Conservation (phyloP, 768 basidiomycete species). For the Suillus cothurnatus region DNA sequence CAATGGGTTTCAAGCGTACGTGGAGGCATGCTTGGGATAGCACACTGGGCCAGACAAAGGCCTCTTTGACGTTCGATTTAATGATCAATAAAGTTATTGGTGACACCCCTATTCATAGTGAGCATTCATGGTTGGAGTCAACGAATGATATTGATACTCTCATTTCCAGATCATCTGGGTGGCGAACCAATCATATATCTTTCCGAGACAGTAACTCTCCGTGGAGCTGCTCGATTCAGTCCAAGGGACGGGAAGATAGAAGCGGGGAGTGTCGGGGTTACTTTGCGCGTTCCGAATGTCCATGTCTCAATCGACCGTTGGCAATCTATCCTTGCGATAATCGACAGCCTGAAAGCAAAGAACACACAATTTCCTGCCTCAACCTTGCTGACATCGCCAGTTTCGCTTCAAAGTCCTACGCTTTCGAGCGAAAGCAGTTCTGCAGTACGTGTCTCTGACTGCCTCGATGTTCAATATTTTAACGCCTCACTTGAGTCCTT, state of each 20-base stretch:
- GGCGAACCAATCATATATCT: conserved; percentile 45
- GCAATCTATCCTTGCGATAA: neutral
- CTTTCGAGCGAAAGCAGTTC: neutral
- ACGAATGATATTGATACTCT: neutral
- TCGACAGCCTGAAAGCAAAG: neutral
- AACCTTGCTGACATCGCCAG: neutral
- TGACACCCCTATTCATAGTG: conserved; percentile 27
- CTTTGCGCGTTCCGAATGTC: conserved; percentile 1
- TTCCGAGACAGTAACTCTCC: conserved; percentile 46
- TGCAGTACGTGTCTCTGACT: neutral
- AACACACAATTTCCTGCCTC: neutral
- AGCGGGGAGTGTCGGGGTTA: conserved; percentile 48
- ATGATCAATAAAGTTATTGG: conserved; percentile 50
- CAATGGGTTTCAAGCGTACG: conserved; percentile 60
- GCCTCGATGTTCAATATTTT: neutral
- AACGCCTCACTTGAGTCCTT: conserved; percentile 19
- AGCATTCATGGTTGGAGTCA: neutral
- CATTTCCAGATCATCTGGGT: conserved; percentile 22
- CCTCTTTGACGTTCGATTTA: conserved; percentile 53
- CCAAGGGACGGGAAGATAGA: conserved; percentile 58
- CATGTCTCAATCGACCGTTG: conserved; percentile 7
- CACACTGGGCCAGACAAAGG: conserved; percentile 67
- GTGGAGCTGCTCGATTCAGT: conserved; percentile 55
- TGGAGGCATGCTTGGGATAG: conserved; percentile 72
- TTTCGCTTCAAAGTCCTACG: neutral